A percentile compares a stretch with the other conserved stretches of the same genome.
Conservation (phyloP, 768 basidiomycete species). For the Lactifluus hygrophoroides region DNA sequence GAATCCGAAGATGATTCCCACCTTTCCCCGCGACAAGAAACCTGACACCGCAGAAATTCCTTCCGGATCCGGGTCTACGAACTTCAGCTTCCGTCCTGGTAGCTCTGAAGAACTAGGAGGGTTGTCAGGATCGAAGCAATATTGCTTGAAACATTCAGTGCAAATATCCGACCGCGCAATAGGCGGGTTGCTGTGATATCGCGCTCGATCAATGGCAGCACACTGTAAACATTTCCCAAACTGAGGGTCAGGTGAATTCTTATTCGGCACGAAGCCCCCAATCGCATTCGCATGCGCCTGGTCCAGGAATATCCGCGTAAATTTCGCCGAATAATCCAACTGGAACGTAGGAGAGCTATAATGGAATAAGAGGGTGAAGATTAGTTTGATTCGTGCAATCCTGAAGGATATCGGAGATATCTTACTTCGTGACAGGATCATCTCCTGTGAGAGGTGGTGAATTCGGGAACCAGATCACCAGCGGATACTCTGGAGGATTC, state of each 20-base stretch:
- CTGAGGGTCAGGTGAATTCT: constrained; percentile 44
- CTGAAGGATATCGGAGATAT: background rate
- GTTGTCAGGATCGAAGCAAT: constrained; percentile 26
- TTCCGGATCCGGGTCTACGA: constrained; percentile 48
- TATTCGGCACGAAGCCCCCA: constrained; percentile 52
- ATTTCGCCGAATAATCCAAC: constrained; percentile 48
- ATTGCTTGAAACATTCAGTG: constrained; percentile 25
- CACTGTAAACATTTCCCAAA: constrained; percentile 65
- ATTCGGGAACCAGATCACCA: constrained; percentile 71
- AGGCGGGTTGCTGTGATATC: constrained; percentile 17
- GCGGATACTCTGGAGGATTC: constrained; percentile 46
- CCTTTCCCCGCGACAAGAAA: constrained; percentile 41
- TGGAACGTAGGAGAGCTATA: constrained; percentile 48
- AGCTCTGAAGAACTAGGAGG: constrained; percentile 23
- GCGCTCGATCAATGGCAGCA: constrained; percentile 42
- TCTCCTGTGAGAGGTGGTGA: constrained; percentile 58
- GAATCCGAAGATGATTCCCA: constrained; percentile 40
- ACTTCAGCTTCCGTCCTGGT: constrained; percentile 33
- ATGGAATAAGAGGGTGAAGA: constrained; percentile 9
- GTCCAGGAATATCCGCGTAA: constrained; percentile 50
- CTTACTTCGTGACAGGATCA: constrained; percentile 57
- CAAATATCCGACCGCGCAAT: constrained; percentile 23
- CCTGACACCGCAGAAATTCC: constrained; percentile 35
- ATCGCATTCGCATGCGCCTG: constrained; percentile 49
- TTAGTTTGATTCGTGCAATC: background rate